Conservation (phyloP, 352 stramenopile species). For the Phytopythium delawarense region DNA sequence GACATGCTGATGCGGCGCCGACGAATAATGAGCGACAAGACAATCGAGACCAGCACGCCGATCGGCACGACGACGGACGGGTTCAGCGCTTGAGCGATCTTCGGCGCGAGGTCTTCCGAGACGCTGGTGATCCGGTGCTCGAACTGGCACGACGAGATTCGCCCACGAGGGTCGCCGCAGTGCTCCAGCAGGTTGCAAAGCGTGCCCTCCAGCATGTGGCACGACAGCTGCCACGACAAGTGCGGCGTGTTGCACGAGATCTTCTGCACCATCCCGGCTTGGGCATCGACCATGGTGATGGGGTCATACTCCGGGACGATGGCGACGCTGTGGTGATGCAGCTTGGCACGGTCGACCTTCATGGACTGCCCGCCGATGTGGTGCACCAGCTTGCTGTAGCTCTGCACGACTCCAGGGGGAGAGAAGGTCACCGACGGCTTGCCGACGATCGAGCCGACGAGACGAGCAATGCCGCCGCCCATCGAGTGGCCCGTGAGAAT, state of each 20-base stretch:
- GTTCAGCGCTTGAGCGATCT: constrained; percentile 38
- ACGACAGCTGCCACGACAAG: constrained; percentile 87
- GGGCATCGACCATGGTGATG: constrained; percentile 84
- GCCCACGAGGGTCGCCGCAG: constrained; percentile 50
- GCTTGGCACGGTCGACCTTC: constrained; percentile 63
- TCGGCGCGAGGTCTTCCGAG: constrained; percentile 60
- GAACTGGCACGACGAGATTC: constrained; percentile 69
- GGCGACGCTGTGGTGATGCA: constrained; percentile 84
- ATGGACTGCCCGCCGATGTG: constrained; percentile 68
- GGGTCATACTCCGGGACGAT: constrained; percentile 88
- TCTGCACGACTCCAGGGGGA: constrained; percentile 80
- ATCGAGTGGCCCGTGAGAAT: constrained; percentile 88
- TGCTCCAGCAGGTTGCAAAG: constrained; percentile 83
- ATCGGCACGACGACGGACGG: constrained; percentile 56
- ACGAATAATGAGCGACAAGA: constrained; percentile 59
- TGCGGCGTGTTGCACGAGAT: constrained; percentile 87
- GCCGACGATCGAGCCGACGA: constrained; percentile 76
- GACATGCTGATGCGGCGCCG: constrained; percentile 22
- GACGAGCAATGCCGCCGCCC: constrained; percentile 78
- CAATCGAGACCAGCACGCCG: constrained; percentile 42
- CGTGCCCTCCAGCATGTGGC: constrained; percentile 90
- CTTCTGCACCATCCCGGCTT: constrained; percentile 87
- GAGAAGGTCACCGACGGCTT: constrained; percentile 85
- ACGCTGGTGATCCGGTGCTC: constrained; percentile 73
- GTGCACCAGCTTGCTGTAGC: constrained; percentile 87